phyloP scores from a whole-genome alignment of 768 basidiomycete genomes.

The Rhodotorula kratochvilovae region DNA sequence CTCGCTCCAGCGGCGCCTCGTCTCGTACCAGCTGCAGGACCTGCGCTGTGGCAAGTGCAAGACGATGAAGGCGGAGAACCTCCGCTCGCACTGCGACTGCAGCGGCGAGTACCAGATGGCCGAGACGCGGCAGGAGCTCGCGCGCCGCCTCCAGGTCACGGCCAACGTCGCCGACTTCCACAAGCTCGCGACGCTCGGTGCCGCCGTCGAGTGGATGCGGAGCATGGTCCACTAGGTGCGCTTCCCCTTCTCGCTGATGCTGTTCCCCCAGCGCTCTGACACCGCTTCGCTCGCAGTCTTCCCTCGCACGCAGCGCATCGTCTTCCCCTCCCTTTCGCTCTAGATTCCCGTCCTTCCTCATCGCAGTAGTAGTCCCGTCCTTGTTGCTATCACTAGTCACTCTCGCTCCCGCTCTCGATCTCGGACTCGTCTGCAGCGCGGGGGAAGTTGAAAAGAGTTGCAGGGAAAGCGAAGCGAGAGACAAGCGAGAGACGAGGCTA shows the following conservation, averaged over 20 bases:
- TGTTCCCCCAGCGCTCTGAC: too few relatives aligned
- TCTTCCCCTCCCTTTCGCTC: neutral
- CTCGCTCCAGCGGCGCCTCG: constrained; percentile 64
- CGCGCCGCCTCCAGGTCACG: constrained; percentile 32
- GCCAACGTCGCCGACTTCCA: constrained; percentile 33
- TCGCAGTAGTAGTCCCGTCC: neutral
- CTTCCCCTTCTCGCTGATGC: too few relatives aligned
- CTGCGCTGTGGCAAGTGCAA: constrained; percentile 81
- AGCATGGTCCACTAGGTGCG: constrained; percentile 7
- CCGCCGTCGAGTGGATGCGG: constrained; percentile 21
- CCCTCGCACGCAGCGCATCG: too few relatives aligned
- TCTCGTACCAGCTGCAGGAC: constrained; percentile 80
- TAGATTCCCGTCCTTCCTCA: neutral
- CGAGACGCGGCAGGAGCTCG: constrained; percentile 33
- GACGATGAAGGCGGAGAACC: constrained; percentile 82
- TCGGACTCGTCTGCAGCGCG: too few relatives aligned
- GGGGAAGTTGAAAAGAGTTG: too few relatives aligned
- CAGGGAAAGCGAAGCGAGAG: too few relatives aligned
- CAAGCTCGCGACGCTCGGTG: constrained; percentile 13
- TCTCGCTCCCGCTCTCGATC: neutral
- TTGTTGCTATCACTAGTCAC: neutral
- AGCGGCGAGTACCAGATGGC: constrained; percentile 71
- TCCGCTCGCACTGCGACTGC: constrained; percentile 77
- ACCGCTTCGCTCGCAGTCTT: too few relatives aligned
- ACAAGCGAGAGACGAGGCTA: too few relatives aligned